These are phyloP conservation scores for sorghum (Sorghum bicolor) DNA, from an alignment of 176 grass and related monocot genomes.

Conservation along the genomic window Sorghum_bicolor_NCBIv3 NC_012872.2:66733501-66734000, in stretches of 20 bases:
- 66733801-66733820: neutral
- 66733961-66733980: conserved; percentile 84
- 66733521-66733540: conserved; percentile 57
- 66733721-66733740: neutral
- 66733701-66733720: neutral
- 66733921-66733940: conserved; percentile 57
- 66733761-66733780: neutral
- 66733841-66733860: conserved; percentile 6
- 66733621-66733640: neutral
- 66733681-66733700: neutral
- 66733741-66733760: neutral
- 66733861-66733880: conserved; percentile 17
- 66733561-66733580: conserved; percentile 71
- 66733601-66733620: conserved; percentile 7
- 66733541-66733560: conserved; percentile 96
- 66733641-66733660: neutral
- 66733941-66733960: conserved; percentile 65
- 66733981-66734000: conserved; percentile 64
- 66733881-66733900: conserved; percentile 56
- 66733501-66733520: conserved; percentile 4
- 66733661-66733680: neutral
- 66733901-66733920: conserved; percentile 54
- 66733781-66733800: neutral
- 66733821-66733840: neutral
- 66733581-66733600: conserved; percentile 58